Conservation (phyloP, 2,329 filamentous ascomycete genomes). For the Trichoderma koningiopsis region DNA sequence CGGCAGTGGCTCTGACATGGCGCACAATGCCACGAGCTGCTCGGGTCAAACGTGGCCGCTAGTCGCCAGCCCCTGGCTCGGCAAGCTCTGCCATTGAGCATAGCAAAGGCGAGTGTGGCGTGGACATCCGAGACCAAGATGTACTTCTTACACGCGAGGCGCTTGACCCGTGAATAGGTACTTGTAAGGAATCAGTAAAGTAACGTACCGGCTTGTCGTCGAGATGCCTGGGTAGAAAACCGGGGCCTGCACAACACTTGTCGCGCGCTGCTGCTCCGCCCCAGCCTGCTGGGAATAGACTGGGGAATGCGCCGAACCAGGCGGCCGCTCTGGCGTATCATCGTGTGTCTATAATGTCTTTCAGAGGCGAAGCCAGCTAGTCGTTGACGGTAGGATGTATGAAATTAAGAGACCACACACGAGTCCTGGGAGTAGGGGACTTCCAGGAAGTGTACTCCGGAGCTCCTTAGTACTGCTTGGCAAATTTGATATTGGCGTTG, state of each 20-base stretch:
- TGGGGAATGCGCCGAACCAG: slow-evolving; percentile 34
- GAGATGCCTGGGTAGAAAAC: slow-evolving; percentile 37
- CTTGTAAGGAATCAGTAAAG: slow-evolving; percentile 21
- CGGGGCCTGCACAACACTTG: slow-evolving; percentile 29
- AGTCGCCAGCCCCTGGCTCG: not conserved
- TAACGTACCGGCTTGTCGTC: slow-evolving; percentile 36
- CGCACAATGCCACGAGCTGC: slow-evolving; percentile 2
- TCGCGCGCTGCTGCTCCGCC: slow-evolving; percentile 6
- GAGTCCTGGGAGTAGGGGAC: slow-evolving; percentile 8
- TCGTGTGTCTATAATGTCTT: slow-evolving; percentile 28
- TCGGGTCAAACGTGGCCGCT: not conserved
- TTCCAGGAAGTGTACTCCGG: not conserved
- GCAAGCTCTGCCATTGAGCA: not conserved
- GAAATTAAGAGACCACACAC: not conserved
- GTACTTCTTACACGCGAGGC: not conserved
- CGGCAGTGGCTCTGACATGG: not conserved
- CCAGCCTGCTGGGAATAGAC: slow-evolving; percentile 17
- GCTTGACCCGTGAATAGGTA: not conserved
- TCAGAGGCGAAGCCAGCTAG: not conserved
- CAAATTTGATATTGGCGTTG: slow-evolving; percentile 4
- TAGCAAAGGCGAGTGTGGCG: not conserved
- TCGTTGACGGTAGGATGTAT: slow-evolving; percentile 5
- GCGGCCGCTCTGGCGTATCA: slow-evolving; percentile 33
- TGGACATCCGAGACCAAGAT: not conserved
- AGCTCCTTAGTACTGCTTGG: slow-evolving; percentile 4